These are phyloP conservation scores for Adenanthera pavonina DNA, from an alignment of 306 rosid genomes.

Conservation along the genomic window DNA sequence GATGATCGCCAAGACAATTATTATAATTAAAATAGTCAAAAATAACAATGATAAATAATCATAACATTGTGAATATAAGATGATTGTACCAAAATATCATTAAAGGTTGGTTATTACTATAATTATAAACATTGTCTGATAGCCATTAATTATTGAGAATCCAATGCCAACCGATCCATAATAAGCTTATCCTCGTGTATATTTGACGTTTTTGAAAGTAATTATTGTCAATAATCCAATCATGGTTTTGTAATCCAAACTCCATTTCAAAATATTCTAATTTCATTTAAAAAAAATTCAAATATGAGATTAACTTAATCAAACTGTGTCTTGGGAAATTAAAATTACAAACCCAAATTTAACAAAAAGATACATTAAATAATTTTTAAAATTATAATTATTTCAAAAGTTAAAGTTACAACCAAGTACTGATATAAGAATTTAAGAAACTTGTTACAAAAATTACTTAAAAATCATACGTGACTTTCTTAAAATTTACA, in stretches of 20 bases:
- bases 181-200: not conserved
- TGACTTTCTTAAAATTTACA: too few relatives aligned
- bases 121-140: constrained; percentile 10
- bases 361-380: not conserved
- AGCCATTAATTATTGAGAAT: constrained; percentile 12
- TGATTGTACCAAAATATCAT: not conserved
- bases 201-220: not conserved
- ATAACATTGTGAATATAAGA: not conserved
- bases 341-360: not conserved
- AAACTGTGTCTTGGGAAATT: not conserved
- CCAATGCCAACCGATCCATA: constrained; percentile 14
- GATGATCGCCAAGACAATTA: not conserved
- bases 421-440: not conserved
- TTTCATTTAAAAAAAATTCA: not conserved
- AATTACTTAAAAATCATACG: not conserved
- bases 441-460: not conserved
- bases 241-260: not conserved
- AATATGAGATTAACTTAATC: not conserved
- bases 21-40: not conserved
- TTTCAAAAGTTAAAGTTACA: not conserved
- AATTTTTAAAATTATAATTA: not conserved
- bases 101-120: constrained; percentile 1
- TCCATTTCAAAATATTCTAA: not conserved
- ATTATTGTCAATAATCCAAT: not conserved
- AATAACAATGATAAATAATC: constrained; percentile 15